phyloP scores from a whole-genome alignment of 2,329 filamentous ascomycete species.

The Bipolaris zeicola region DNA sequence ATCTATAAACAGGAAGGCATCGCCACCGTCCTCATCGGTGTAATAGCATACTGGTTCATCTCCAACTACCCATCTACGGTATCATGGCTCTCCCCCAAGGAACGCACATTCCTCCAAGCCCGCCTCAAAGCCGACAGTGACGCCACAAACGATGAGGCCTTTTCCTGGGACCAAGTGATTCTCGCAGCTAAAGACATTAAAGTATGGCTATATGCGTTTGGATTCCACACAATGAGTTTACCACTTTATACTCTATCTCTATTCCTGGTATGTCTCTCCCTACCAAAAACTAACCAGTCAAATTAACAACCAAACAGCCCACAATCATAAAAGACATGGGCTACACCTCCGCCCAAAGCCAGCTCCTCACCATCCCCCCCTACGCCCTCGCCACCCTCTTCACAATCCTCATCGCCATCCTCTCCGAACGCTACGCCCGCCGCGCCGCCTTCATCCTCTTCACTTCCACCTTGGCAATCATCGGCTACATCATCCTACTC shows the following conservation, averaged over 20 bases:
- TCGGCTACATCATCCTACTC: constrained; percentile 50
- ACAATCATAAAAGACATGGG: constrained; percentile 57
- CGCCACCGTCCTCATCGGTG: constrained; percentile 43
- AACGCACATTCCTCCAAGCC: constrained; percentile 63
- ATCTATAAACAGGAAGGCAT: constrained; percentile 38
- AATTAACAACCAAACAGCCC: constrained; percentile 49
- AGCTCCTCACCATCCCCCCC: constrained; percentile 55
- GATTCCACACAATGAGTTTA: constrained; percentile 74
- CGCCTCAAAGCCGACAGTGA: constrained; percentile 72
- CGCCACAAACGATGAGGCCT: constrained; percentile 69
- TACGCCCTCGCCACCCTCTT: constrained; percentile 49
- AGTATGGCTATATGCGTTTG: constrained; percentile 66
- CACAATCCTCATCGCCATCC: constrained; percentile 43
- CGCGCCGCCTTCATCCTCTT: constrained; percentile 46
- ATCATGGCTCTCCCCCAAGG: constrained; percentile 59
- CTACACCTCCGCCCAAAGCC: constrained; percentile 49
- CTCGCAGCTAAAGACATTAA: constrained; percentile 60
- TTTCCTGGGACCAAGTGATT: constrained; percentile 69
- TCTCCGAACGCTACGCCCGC: constrained; percentile 39
- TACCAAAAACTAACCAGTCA: no score
- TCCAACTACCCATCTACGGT: constrained; percentile 68
- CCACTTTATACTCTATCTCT: constrained; percentile 48
- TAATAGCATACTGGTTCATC: constrained; percentile 61
- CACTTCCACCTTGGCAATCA: constrained; percentile 39
- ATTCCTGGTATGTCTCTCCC: constrained; percentile 42